These are phyloP conservation scores for Dactylella cylindrospora DNA, from an alignment of 2,329 filamentous ascomycete species.

Conservation along the genomic window DNA sequence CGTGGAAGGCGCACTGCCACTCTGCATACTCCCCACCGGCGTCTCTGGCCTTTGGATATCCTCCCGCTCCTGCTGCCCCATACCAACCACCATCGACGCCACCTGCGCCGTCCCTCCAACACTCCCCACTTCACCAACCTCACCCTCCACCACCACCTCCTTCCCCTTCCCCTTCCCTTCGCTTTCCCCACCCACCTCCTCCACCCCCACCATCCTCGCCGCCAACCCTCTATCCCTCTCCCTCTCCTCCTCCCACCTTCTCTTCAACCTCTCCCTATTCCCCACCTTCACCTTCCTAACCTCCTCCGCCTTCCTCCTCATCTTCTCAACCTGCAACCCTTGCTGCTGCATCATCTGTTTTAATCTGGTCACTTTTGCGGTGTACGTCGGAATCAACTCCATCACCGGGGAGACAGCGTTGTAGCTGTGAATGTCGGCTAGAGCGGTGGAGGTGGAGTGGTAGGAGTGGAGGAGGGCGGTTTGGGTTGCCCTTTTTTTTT, in stretches of 20 bases:
- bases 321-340: conserved; percentile 21
- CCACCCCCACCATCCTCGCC: conserved; percentile 20
- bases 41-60: neutral
- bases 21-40: neutral
- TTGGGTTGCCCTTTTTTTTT: too few relatives aligned
- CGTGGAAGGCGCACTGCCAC: neutral
- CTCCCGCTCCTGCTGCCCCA: neutral
- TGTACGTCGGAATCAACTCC: conserved; percentile 26
- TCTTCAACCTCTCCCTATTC: conserved; percentile 13
- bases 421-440: conserved; percentile 32
- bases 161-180: neutral
- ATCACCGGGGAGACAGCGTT: conserved; percentile 28
- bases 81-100: neutral
- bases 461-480: conserved; percentile 32
- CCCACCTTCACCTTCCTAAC: conserved; percentile 11
- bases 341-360: conserved; percentile 33
- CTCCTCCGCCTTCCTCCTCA: conserved; percentile 24
- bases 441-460: conserved; percentile 31
- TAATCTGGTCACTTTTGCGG: conserved; percentile 18
- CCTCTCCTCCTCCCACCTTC: conserved; percentile 31
- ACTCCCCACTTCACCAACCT: neutral
- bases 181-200: neutral
- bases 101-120: neutral
- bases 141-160: neutral
- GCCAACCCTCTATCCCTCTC: conserved; percentile 23